Base-by-base conservation (phyloP, 2,329 filamentous ascomycete genomes). In the Colletotrichum tanaceti region DNA sequence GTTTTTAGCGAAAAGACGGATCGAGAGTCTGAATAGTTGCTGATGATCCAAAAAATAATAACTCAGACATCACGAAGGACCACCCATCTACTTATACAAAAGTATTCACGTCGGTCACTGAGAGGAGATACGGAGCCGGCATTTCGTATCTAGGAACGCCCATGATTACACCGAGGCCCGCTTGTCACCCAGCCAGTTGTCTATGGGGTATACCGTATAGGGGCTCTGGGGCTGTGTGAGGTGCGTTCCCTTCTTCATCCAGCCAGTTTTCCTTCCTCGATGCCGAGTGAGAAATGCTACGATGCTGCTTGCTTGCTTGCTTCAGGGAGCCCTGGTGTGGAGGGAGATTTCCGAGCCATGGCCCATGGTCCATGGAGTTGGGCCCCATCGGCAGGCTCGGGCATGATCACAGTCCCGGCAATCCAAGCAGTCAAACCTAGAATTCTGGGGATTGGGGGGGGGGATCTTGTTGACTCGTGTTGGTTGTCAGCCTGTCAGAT, bases 51-150 rank as follows among this genome's bases (percentile, higher is more conserved):
- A 22, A 5, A 41, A n/a, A n/a, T n/a, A n/a, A n/a, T n/a, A 7
- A 16, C 9, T 4, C 16, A 1, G 3, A 20, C 10, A 5, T n/a
- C 3, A 4, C 20, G 3, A 38, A 55, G 16, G 24, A 57, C 47
- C 43, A 2, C 10, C 24, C 24, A 4, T 16, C 47, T 68, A 68
- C 65, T 68, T 68, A 60, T 65, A 65, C 28, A 14, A 39, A 39
- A 54, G n/a, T n/a, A n/a, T n/a, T 24, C 6, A 22, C 18, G 35
- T 20, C 5, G n/a, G 43, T 7, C 60, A 49, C 61, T 39, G 16
- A 44, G 2, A n/a, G 43, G 24, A 24, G 54, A 41, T 32, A n/a
- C n/a, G 41, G 18, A 46, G 35, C 46, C 47, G 50, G 35, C 49
- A 50, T 7, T n/a, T 39, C 22, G 18, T 4, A 32, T 14, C 9